phyloP scores from a whole-genome alignment of 192 early-diverging fungal species.

The Geranomyces variabilis region DNA sequence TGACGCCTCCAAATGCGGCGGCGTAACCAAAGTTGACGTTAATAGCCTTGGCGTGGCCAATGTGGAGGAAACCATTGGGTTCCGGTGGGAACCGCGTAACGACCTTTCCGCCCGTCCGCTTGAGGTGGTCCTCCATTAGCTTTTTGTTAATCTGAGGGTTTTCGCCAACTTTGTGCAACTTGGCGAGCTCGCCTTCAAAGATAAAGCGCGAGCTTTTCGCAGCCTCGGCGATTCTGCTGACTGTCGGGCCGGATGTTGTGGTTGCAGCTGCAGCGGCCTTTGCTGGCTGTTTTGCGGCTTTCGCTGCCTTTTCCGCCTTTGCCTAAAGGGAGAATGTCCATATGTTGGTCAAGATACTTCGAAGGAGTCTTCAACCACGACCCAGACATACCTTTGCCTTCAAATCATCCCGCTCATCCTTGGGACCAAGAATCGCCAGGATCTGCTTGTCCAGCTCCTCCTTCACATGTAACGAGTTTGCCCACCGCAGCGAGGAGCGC shows the following conservation, averaged over 20 bases:
- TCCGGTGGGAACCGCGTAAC: conserved; percentile 99
- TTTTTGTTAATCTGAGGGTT: conserved; percentile 94
- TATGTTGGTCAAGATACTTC: too few species aligned
- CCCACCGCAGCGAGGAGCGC: conserved; percentile 84
- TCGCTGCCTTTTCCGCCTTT: conserved; percentile 68
- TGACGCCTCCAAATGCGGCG: conserved; percentile 81
- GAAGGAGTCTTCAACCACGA: too few species aligned
- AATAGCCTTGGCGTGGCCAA: conserved; percentile 99
- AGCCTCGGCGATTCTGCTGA: conserved; percentile 50
- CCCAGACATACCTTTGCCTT: conserved; percentile 50
- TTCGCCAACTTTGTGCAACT: conserved; percentile 92
- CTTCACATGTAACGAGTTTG: conserved; percentile 85
- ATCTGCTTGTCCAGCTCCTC: conserved; percentile 84
- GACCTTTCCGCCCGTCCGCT: conserved; percentile 86
- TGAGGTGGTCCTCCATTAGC: conserved; percentile 88
- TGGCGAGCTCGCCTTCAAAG: conserved; percentile 89
- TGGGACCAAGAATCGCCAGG: conserved; percentile 88
- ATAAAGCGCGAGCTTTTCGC: conserved; percentile 63
- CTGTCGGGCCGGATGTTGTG: conserved; percentile 26
- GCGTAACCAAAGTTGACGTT: conserved; percentile 99
- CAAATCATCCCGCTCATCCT: conserved; percentile 91
- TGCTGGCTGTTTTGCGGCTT: conserved; percentile 31
- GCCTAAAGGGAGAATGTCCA: conserved; percentile 26
- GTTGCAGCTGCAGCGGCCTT: conserved; percentile 33
- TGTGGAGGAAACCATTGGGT: conserved; percentile 98